Evolutionary conservation across 2,329 filamentous ascomycete genomes (phyloP).

Genomic region (Davidsoniella virescens): DNA sequence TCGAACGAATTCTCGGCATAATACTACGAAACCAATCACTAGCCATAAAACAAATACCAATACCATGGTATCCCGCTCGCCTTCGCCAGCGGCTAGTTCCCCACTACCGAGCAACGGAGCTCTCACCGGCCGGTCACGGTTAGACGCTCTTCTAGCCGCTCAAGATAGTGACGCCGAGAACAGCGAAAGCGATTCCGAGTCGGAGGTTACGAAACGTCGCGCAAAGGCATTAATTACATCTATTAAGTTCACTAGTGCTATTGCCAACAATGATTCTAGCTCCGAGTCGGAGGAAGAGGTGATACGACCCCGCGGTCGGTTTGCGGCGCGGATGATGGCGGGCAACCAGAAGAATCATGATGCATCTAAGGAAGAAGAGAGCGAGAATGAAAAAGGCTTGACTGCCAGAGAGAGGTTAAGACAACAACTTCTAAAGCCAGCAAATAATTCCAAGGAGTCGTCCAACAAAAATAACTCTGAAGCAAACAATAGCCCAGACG

Average conservation of each 20-base stretch:
- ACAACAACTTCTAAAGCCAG: conserved; percentile 13
- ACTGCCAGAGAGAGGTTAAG: conserved; percentile 9
- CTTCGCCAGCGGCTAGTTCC: conserved; percentile 3
- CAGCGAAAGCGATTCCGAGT: conserved; percentile 8
- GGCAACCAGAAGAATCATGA: conserved; percentile 19
- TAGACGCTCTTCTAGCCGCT: conserved; percentile 35
- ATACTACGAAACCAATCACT: too few relatives aligned
- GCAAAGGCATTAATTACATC: not conserved
- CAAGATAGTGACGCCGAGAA: conserved; percentile 35
- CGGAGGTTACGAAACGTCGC: not conserved
- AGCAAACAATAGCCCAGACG: conserved; percentile 20
- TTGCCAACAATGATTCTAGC: not conserved
- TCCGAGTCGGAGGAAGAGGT: conserved; percentile 18
- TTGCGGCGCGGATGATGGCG: conserved; percentile 46
- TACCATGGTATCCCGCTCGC: conserved; percentile 8
- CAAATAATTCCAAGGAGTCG: conserved; percentile 19
- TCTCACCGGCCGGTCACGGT: conserved; percentile 37
- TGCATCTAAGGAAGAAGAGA: conserved; percentile 27
- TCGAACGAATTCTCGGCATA: too few relatives aligned
- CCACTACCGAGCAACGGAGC: not conserved
- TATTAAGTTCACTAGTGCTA: not conserved
- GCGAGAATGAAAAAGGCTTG: conserved; percentile 14
- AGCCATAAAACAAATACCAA: too few relatives aligned
- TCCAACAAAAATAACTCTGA: conserved; percentile 20
- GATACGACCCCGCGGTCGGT: conserved; percentile 40